Percentiles rank a stretch among this genome's conserved stretches.
phyloP scores from a whole-genome alignment of 345 rosid species.

The Ricinus communis region DNA sequence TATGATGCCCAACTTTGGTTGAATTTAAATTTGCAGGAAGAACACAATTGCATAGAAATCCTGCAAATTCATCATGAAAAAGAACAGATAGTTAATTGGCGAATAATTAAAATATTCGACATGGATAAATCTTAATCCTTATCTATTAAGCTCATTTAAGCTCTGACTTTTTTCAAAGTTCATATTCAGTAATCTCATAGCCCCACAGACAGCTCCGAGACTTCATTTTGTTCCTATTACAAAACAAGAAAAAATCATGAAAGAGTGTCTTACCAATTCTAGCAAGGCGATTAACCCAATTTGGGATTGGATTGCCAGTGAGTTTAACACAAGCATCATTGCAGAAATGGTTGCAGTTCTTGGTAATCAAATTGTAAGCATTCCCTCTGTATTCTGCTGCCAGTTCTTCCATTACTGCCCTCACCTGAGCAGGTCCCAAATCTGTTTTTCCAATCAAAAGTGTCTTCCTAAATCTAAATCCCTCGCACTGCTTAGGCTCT shows the following conservation, averaged over 20 bases:
- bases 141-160: too few relatives aligned
- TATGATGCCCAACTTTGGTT: conserved; percentile 55
- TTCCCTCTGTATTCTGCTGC: conserved; percentile 74
- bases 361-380: conserved; percentile 83
- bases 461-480: conserved; percentile 80
- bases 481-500: conserved; percentile 88
- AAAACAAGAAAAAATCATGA: too few relatives aligned
- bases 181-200: neutral
- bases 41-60: conserved; percentile 86
- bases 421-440: conserved; percentile 57
- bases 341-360: conserved; percentile 98
- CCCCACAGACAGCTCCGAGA: neutral
- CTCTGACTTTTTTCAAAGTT: too few relatives aligned
- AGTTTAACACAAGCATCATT: conserved; percentile 73
- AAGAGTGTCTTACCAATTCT: conserved; percentile 64
- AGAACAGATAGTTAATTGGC: too few relatives aligned
- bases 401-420: conserved; percentile 75
- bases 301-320: conserved; percentile 84
- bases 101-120: conserved; percentile 4
- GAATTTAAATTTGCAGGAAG: conserved; percentile 78
- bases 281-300: conserved; percentile 96
- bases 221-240: too few relatives aligned
- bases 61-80: conserved; percentile 33
- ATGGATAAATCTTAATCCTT: neutral
- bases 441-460: conserved; percentile 89